These are phyloP conservation scores for Clathrus columnatus DNA, from an alignment of 768 basidiomycete species.

Conservation along the genomic window DNA sequence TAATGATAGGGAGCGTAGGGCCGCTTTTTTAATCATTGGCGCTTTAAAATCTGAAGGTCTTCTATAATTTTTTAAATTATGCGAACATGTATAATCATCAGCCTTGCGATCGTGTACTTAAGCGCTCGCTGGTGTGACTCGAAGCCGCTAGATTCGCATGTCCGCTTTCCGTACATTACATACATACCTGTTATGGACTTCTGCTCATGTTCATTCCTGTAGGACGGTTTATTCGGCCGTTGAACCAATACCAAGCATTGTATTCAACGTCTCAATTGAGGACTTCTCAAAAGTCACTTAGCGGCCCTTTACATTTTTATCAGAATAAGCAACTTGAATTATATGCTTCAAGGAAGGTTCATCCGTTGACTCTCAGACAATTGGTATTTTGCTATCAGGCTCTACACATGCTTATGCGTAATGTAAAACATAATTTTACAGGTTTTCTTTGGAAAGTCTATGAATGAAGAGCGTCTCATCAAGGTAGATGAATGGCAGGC, in stretches of 20 bases:
- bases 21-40: constrained; percentile 72
- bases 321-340: constrained; percentile 75
- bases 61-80: constrained; percentile 25
- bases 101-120: neutral
- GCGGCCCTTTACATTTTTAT: constrained; percentile 42
- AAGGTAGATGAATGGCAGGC: constrained; percentile 47
- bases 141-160: too few species aligned
- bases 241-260: neutral
- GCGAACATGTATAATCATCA: neutral
- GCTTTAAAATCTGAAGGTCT: constrained; percentile 67
- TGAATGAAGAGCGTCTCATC: constrained; percentile 69
- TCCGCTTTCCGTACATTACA: neutral
- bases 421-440: constrained; percentile 26
- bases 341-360: constrained; percentile 67
- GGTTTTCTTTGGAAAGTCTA: constrained; percentile 82
- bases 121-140: too few species aligned
- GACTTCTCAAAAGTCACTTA: neutral
- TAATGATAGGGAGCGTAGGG: constrained; percentile 68
- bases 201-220: neutral
- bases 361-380: constrained; percentile 68
- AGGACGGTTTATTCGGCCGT: neutral
- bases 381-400: constrained; percentile 45
- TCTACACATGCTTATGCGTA: neutral
- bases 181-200: neutral
- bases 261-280: neutral